Evolutionary conservation across 345 rosid genomes (phyloP).

Genomic region (Raphanus raphanistrum): DNA sequence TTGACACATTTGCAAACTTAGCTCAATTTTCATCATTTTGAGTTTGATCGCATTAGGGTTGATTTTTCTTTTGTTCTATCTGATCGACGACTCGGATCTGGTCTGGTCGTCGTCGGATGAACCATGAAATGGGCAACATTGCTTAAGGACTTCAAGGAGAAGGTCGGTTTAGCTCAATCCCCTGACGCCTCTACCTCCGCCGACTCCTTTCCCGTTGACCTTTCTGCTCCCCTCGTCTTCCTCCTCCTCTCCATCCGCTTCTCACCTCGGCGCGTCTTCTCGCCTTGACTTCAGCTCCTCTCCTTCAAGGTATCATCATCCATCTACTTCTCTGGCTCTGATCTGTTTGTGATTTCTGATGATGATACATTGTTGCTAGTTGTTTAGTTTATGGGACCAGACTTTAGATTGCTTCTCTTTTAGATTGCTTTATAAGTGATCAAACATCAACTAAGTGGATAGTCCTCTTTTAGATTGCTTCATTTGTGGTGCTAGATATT

Average conservation of each 20-base stretch:
- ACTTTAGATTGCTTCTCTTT: not conserved
- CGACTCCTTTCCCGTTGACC: conserved; percentile 44
- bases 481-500: conserved; percentile 8
- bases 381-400: not conserved
- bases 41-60: conserved; percentile 35
- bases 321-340: conserved; percentile 1
- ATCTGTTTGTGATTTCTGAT: conserved; percentile 4
- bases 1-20: conserved; percentile 35
- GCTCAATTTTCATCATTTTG: conserved; percentile 34
- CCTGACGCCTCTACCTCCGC: conserved; percentile 45
- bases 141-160: conserved; percentile 98
- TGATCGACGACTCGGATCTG: conserved; percentile 46
- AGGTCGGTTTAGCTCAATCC: conserved; percentile 92
- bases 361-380: conserved; percentile 6
- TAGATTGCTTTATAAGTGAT: not conserved
- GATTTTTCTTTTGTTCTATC: not conserved
- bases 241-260: conserved; percentile 37
- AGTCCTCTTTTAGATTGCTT: not conserved
- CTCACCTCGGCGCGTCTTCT: conserved; percentile 35
- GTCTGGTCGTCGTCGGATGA: conserved; percentile 48
- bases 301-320: conserved; percentile 60
- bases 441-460: not conserved
- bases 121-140: conserved; percentile 98
- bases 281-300: conserved; percentile 47
- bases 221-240: conserved; percentile 52